Conservation (phyloP, 1,284 basidiomycete genomes). For the Hemileia vastatrix region DNA sequence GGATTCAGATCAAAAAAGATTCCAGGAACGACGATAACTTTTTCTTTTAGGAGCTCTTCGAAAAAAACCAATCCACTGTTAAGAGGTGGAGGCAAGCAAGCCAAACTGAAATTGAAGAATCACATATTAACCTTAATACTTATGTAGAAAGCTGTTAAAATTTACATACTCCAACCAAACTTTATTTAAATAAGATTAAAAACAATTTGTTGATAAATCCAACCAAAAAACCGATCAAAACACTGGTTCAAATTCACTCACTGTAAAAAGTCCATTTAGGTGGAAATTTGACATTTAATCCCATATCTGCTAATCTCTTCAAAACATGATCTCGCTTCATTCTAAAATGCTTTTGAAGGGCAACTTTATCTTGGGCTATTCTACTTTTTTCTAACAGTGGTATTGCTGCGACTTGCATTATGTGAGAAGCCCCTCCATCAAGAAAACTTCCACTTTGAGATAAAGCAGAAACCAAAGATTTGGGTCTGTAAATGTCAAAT, state of each 20-base stretch:
- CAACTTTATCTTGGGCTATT: constrained; percentile 60
- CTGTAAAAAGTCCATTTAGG: constrained; percentile 21
- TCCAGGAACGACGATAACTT: constrained; percentile 72
- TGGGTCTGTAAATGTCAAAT: constrained; percentile 52
- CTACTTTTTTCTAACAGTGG: constrained; percentile 63
- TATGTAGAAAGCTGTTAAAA: constrained; percentile 65
- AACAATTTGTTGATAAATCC: constrained; percentile 26
- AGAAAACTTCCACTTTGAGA: constrained; percentile 60
- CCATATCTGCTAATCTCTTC: constrained; percentile 63
- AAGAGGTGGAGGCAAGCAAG: constrained; percentile 62
- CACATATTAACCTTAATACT: not conserved
- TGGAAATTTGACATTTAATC: constrained; percentile 56
- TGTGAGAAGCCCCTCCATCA: constrained; percentile 37
- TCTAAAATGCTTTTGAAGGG: constrained; percentile 76
- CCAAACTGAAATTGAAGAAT: constrained; percentile 74
- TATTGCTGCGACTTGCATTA: constrained; percentile 69
- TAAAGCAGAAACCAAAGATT: constrained; percentile 70
- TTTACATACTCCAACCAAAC: constrained; percentile 18
- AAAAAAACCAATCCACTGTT: constrained; percentile 89
- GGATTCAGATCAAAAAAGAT: constrained; percentile 84
- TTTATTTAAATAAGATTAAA: not conserved
- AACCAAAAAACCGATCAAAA: not conserved
- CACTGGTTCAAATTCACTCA: not conserved
- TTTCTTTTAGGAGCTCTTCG: constrained; percentile 82
- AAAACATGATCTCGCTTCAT: constrained; percentile 82